phyloP scores from a whole-genome alignment of 1,139 yeast species.

The Arxiozyma telluris region DNA sequence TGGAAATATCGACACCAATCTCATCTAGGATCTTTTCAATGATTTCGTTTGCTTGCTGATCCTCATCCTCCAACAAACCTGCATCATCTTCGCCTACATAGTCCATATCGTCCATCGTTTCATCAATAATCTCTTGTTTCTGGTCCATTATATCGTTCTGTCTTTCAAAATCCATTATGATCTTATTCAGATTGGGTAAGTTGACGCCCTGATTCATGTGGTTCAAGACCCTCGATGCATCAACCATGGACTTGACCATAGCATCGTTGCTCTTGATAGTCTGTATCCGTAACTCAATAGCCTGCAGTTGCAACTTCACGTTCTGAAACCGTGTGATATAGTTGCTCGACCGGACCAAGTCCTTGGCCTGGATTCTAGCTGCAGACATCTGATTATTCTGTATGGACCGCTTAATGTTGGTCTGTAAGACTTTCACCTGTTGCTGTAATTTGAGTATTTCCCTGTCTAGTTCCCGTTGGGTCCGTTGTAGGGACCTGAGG shows the following conservation, averaged over 20 bases:
- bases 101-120: slow-evolving; percentile 23
- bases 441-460: slow-evolving; percentile 78
- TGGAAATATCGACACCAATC: slow-evolving; percentile 81
- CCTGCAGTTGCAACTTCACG: slow-evolving; percentile 93
- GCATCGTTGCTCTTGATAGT: slow-evolving; percentile 89
- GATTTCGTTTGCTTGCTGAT: slow-evolving; percentile 88
- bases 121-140: slow-evolving; percentile 97
- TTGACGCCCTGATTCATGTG: slow-evolving; percentile 89
- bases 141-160: slow-evolving; percentile 97
- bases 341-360: slow-evolving; percentile 75
- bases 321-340: slow-evolving; percentile 81
- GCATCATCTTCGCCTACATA: slow-evolving; percentile 51
- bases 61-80: slow-evolving; percentile 47
- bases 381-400: slow-evolving; percentile 82
- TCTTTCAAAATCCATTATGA: slow-evolving; percentile 90
- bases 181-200: slow-evolving; percentile 76
- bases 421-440: slow-evolving; percentile 80
- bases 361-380: slow-evolving; percentile 92
- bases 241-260: slow-evolving; percentile 91
- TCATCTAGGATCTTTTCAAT: slow-evolving; percentile 89
- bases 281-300: slow-evolving; percentile 82
- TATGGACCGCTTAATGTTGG: slow-evolving; percentile 85
- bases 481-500: slow-evolving; percentile 87
- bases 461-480: slow-evolving; percentile 85
- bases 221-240: slow-evolving; percentile 79